Conservation (phyloP, 176 grass and related monocot species). For the Rhynchospora pubera region DNA sequence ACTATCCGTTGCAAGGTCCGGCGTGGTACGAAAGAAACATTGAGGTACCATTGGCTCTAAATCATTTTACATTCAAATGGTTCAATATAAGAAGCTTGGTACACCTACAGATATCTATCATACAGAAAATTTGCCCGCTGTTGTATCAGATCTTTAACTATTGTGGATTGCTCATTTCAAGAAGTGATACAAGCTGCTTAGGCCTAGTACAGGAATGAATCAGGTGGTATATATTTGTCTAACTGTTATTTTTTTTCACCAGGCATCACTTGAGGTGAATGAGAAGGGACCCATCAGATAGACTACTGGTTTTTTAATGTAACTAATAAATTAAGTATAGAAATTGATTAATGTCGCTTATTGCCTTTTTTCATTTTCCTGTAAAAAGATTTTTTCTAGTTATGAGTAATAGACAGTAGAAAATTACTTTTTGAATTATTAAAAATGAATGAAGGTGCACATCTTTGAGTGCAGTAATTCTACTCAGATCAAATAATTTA, state of each 20-base stretch:
- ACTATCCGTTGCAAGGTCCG: conserved; percentile 90
- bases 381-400: too few species aligned
- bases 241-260: not conserved
- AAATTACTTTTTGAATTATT: too few species aligned
- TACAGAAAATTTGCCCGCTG: not conserved
- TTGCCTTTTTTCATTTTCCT: too few species aligned
- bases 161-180: not conserved
- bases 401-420: too few species aligned
- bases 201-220: not conserved
- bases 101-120: not conserved
- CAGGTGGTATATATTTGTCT: not conserved
- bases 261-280: conserved; percentile 26
- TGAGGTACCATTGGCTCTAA: conserved; percentile 38
- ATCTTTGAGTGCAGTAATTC: too few species aligned
- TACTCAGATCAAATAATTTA: too few species aligned
- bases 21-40: conserved; percentile 81
- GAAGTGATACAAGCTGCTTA: not conserved
- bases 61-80: not conserved
- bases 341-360: too few species aligned
- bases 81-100: not conserved
- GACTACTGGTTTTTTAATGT: too few species aligned
- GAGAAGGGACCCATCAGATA: not conserved
- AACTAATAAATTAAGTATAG: too few species aligned
- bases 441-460: too few species aligned
- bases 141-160: not conserved